Conservation (phyloP, 1,139 yeast genomes). For the Candida mesenterica region DNA sequence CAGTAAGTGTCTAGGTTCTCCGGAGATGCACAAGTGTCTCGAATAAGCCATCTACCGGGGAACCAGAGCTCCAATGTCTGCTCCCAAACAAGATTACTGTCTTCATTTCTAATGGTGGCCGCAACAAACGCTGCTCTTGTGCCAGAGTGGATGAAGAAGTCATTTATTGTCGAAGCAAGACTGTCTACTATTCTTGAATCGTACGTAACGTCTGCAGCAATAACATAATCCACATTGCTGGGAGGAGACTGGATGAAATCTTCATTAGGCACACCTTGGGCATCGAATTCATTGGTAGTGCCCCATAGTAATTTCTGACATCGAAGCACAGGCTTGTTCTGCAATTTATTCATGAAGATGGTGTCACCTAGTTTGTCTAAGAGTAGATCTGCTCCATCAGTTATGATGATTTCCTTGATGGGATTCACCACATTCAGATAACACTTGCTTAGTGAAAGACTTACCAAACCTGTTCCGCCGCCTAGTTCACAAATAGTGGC, state of each 20-base stretch:
- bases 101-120: slow-evolving; percentile 69
- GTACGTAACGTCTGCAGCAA: slow-evolving; percentile 89
- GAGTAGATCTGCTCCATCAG: slow-evolving; percentile 77
- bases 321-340: slow-evolving; percentile 9
- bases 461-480: slow-evolving; percentile 87
- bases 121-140: slow-evolving; percentile 49
- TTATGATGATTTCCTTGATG: slow-evolving; percentile 43
- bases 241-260: slow-evolving; percentile 6
- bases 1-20: slow-evolving; percentile 17
- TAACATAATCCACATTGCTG: slow-evolving; percentile 41
- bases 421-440: slow-evolving; percentile 6
- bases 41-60: slow-evolving; percentile 23
- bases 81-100: slow-evolving; percentile 59
- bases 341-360: slow-evolving; percentile 42
- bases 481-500: slow-evolving; percentile 68
- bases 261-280: neutral
- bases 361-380: slow-evolving; percentile 51
- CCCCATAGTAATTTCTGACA: slow-evolving; percentile 59
- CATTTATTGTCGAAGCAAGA: slow-evolving; percentile 50
- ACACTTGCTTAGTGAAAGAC: slow-evolving; percentile 48
- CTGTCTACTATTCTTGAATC: slow-evolving; percentile 60
- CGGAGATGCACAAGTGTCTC: slow-evolving; percentile 19
- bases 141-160: slow-evolving; percentile 30
- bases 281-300: slow-evolving; percentile 19
- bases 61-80: slow-evolving; percentile 30